These are phyloP conservation scores for Fusarium cyanostomum DNA, from an alignment of 2,329 filamentous ascomycete genomes.

Conservation along the genomic window DNA sequence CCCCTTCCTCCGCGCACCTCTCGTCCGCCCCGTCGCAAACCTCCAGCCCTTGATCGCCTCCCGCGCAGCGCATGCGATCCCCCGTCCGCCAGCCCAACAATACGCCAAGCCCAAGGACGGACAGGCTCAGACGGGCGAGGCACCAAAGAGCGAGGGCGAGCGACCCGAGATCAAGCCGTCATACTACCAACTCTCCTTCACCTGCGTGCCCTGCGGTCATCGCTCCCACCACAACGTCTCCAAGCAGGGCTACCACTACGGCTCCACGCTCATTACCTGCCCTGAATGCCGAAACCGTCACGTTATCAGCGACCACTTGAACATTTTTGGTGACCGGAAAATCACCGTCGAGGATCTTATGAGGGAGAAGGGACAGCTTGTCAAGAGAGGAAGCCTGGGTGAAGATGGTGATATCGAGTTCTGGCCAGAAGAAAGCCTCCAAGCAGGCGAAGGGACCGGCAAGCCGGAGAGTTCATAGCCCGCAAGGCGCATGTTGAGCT, in stretches of 20 bases:
- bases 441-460: constrained; percentile 32
- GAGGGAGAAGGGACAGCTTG: constrained; percentile 75
- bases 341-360: constrained; percentile 82
- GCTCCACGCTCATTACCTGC: constrained; percentile 88
- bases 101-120: constrained; percentile 20
- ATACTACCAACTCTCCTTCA: constrained; percentile 89
- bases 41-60: constrained; percentile 27
- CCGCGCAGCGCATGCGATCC: constrained; percentile 50
- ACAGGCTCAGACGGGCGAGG: constrained; percentile 23
- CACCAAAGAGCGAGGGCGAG: constrained; percentile 42
- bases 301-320: constrained; percentile 89
- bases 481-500: not conserved
- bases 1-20: constrained; percentile 18
- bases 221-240: constrained; percentile 87
- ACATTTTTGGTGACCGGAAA: constrained; percentile 76
- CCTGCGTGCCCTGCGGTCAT: constrained; percentile 83
- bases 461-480: constrained; percentile 17
- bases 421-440: constrained; percentile 74
- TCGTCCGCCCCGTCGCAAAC: constrained; percentile 11
- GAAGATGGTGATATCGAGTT: constrained; percentile 91
- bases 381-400: constrained; percentile 76
- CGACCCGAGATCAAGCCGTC: constrained; percentile 59
- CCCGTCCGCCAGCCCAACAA: constrained; percentile 43
- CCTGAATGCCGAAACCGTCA: constrained; percentile 87
- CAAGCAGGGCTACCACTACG: constrained; percentile 94